A percentile compares a stretch with the other conserved stretches of the same genome.
Conservation (phyloP, 176 grass and related monocot genomes). For the Bothriochloa decipiens region DNA sequence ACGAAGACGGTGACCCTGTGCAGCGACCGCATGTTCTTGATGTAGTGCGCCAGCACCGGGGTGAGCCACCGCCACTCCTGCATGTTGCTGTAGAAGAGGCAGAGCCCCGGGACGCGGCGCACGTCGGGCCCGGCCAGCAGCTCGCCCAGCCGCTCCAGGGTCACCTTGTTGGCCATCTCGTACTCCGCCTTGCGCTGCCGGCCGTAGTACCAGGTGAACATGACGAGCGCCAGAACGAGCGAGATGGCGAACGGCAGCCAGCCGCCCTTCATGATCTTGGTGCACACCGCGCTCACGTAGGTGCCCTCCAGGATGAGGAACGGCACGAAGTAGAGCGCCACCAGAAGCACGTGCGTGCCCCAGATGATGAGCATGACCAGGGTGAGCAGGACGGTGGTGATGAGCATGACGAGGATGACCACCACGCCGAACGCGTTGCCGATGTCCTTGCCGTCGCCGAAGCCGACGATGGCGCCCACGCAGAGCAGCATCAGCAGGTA, state of each 20-base stretch:
- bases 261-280: conserved; percentile 70
- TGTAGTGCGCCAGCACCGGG: conserved; percentile 67
- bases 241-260: conserved; percentile 83
- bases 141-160: conserved; percentile 50
- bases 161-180: conserved; percentile 77
- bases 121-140: conserved; percentile 63
- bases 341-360: conserved; percentile 50
- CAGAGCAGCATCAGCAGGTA: conserved; percentile 86
- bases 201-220: conserved; percentile 84
- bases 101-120: conserved; percentile 62
- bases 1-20: conserved; percentile 67
- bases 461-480: conserved; percentile 68
- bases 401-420: conserved; percentile 89
- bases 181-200: conserved; percentile 74
- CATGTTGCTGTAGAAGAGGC: conserved; percentile 89
- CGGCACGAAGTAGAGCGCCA: conserved; percentile 47
- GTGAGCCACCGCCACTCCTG: conserved; percentile 64
- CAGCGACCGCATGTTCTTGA: conserved; percentile 71
- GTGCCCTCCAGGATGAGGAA: conserved; percentile 70
- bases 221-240: conserved; percentile 68
- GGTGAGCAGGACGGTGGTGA: conserved; percentile 78
- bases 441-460: conserved; percentile 76
- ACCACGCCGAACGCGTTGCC: conserved; percentile 89
- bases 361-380: conserved; percentile 85
- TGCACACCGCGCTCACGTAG: conserved; percentile 71